These are phyloP conservation scores for Ensete glaucum DNA, from an alignment of 176 grass and related monocot genomes.

Conservation along the genomic window DNA sequence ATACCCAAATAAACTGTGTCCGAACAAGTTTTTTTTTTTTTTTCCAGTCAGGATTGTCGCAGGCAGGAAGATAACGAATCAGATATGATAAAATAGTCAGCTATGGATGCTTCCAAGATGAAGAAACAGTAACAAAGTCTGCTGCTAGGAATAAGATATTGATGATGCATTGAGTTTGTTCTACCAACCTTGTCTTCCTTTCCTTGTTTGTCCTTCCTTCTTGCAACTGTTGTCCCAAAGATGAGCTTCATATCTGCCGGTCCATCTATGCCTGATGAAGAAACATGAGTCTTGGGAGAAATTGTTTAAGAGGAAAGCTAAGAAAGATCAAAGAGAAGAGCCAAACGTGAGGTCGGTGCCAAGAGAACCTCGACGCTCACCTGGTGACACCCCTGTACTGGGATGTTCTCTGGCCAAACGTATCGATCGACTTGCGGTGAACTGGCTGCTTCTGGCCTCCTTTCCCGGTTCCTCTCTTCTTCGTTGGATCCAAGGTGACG, in stretches of 20 bases:
- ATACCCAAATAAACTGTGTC: slow-evolving; percentile 95
- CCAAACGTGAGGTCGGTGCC: not conserved
- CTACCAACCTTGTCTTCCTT: slow-evolving; percentile 69
- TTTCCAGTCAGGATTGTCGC: slow-evolving; percentile 4
- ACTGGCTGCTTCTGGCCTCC: slow-evolving; percentile 66
- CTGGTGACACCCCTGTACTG: slow-evolving; percentile 96
- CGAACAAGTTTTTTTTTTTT: not conserved
- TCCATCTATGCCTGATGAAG: slow-evolving; percentile 94
- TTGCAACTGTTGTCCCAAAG: slow-evolving; percentile 96
- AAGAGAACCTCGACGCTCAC: slow-evolving; percentile 16
- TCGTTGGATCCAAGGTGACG: slow-evolving; percentile 39
- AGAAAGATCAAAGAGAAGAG: not conserved
- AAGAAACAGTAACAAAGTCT: too few relatives aligned
- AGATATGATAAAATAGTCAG: not conserved
- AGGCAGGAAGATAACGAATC: not conserved
- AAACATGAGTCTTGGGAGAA: not conserved
- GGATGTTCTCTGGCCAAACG: slow-evolving; percentile 93
- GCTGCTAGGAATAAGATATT: too few relatives aligned
- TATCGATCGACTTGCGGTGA: slow-evolving; percentile 93
- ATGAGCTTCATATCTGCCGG: slow-evolving; percentile 95
- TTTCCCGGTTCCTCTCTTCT: slow-evolving; percentile 46
- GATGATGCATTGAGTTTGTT: not conserved
- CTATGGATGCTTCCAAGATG: not conserved
- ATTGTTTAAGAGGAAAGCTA: not conserved
- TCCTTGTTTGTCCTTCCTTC: slow-evolving; percentile 92